phyloP scores from a whole-genome alignment of 306 rosid species.

The Dalbergia oliveri region DNA sequence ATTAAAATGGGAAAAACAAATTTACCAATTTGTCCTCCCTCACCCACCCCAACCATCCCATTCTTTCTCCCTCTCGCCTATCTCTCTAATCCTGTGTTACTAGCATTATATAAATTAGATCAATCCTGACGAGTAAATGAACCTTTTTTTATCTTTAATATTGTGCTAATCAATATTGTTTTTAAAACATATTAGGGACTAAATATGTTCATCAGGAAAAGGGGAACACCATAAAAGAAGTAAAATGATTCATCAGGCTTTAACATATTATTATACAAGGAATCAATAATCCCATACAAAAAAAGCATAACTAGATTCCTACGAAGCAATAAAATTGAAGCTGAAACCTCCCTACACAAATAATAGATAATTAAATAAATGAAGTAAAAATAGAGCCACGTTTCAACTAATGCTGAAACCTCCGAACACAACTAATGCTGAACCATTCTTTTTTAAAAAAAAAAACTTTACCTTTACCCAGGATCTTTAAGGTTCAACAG shows the following conservation, averaged over 20 bases:
- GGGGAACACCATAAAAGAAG: not conserved
- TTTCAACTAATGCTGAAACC: not conserved
- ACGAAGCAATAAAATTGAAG: not conserved
- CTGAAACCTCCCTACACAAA: not conserved
- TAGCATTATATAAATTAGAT: not conserved
- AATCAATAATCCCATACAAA: not conserved
- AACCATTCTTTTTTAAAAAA: not conserved
- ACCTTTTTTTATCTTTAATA: not conserved
- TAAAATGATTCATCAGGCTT: not conserved
- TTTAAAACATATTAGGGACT: not conserved
- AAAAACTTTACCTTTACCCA: not conserved
- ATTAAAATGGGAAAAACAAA: too few relatives aligned
- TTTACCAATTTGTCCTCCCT: too few relatives aligned
- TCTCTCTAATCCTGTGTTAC: too few relatives aligned
- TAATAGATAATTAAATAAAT: not conserved
- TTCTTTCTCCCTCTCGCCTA: too few relatives aligned
- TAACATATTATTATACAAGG: not conserved
- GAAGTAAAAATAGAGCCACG: not conserved
- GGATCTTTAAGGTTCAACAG: slow-evolving; percentile 29
- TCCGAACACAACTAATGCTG: too few relatives aligned
- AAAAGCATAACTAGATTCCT: slow-evolving; percentile 2
- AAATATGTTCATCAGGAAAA: not conserved
- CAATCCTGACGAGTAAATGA: not conserved
- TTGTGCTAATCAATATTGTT: not conserved
- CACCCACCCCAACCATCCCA: too few relatives aligned